phyloP scores from a whole-genome alignment of 2,329 filamentous ascomycete species.

The Teratosphaeria destructans region DNA sequence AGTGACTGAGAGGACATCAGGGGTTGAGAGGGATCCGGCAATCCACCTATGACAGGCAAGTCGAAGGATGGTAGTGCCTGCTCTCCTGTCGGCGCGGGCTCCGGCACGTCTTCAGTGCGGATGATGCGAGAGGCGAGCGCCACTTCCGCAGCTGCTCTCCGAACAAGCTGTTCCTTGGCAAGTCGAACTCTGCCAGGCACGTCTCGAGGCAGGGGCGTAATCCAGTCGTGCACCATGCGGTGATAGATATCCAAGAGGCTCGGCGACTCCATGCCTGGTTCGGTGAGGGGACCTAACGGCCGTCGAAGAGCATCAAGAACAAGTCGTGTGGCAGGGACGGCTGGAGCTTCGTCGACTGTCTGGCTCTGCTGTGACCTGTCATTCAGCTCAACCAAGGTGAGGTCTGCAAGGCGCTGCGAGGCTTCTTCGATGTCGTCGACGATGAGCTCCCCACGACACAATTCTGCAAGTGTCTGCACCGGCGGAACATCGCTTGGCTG shows the following conservation, averaged over 20 bases:
- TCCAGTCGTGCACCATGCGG: slow-evolving; percentile 1
- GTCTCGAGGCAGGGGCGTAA: background rate
- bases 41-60: slow-evolving; percentile 8
- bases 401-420: slow-evolving; percentile 5
- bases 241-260: slow-evolving; percentile 2
- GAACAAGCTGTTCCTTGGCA: slow-evolving; percentile 21
- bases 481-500: background rate
- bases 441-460: slow-evolving; percentile 3
- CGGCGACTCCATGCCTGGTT: background rate
- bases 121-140: slow-evolving; percentile 24
- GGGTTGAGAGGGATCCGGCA: background rate
- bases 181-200: slow-evolving; percentile 17
- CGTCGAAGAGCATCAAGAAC: background rate
- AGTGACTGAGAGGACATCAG: slow-evolving; percentile 2
- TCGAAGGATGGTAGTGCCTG: slow-evolving; percentile 7
- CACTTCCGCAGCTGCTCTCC: slow-evolving; percentile 26
- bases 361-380: background rate
- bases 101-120: slow-evolving; percentile 3
- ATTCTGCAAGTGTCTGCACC: slow-evolving; percentile 7
- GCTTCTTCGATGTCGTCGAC: slow-evolving; percentile 10
- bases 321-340: background rate
- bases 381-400: background rate
- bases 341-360: background rate
- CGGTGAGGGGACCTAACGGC: background rate
- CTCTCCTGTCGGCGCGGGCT: background rate